A percentile compares a stretch with the other conserved stretches of the same genome.
These are phyloP conservation scores for Suillus ampliporus DNA, from an alignment of 768 basidiomycete genomes.

Conservation along the genomic window DNA sequence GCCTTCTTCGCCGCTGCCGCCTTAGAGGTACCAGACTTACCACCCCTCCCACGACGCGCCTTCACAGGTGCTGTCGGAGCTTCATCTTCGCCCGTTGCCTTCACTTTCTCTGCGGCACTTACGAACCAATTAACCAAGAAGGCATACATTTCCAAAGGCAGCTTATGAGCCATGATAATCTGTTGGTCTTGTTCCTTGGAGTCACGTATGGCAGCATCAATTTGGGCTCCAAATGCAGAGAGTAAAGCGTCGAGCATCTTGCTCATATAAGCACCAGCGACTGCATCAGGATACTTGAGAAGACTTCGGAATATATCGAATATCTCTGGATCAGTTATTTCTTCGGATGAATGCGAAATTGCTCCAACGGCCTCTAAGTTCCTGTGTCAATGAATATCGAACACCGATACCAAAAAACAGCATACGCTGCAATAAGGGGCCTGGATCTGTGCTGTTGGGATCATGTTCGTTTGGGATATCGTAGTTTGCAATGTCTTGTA, in stretches of 20 bases:
- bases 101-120: slow-evolving; percentile 77
- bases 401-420: slow-evolving; percentile 10
- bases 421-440: slow-evolving; percentile 64
- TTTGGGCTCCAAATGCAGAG: slow-evolving; percentile 74
- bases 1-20: slow-evolving; percentile 52
- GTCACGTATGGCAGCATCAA: slow-evolving; percentile 74
- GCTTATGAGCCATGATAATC: slow-evolving; percentile 64
- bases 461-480: slow-evolving; percentile 74
- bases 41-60: slow-evolving; percentile 63
- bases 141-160: slow-evolving; percentile 87
- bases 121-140: slow-evolving; percentile 96
- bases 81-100: slow-evolving; percentile 53
- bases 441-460: slow-evolving; percentile 58
- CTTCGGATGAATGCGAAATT: slow-evolving; percentile 78
- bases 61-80: slow-evolving; percentile 53
- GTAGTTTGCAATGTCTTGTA: slow-evolving; percentile 66
- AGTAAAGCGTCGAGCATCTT: slow-evolving; percentile 88
- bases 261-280: slow-evolving; percentile 71
- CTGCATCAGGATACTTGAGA: slow-evolving; percentile 71
- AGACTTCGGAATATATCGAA: slow-evolving; percentile 86
- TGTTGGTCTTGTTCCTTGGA: slow-evolving; percentile 72
- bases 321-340: slow-evolving; percentile 66
- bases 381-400: slow-evolving; percentile 15
- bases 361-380: slow-evolving; percentile 74
- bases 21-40: slow-evolving; percentile 49